Conservation (phyloP, 495 filamentous ascomycete genomes). For the Trichocladium uniseriatum region DNA sequence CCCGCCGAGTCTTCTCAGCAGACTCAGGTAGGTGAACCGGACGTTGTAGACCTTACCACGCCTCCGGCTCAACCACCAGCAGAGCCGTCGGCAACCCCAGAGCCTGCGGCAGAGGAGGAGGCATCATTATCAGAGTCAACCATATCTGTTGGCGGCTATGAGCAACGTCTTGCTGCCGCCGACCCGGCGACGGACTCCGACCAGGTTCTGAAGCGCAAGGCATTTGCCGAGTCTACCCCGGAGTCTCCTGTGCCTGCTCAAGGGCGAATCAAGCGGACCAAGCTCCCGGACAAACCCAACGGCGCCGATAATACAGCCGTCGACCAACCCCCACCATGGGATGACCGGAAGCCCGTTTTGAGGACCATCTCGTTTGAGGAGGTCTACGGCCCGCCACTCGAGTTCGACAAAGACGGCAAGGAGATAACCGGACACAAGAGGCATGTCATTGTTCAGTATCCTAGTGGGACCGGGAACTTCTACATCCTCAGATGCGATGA, state of each 20-base stretch:
- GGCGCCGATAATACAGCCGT: not conserved
- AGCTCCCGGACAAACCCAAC: not conserved
- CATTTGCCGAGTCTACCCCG: not conserved
- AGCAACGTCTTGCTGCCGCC: not conserved
- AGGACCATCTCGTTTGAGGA: slow-evolving; percentile 32
- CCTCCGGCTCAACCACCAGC: not conserved
- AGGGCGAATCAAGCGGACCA: not conserved
- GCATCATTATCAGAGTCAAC: not conserved
- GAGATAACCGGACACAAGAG: slow-evolving; percentile 23
- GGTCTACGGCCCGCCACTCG: slow-evolving; percentile 25
- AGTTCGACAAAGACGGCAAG: slow-evolving; percentile 5
- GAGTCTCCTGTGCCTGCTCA: not conserved
- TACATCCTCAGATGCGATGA: slow-evolving; percentile 39
- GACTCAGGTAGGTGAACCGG: no score
- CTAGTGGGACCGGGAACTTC: slow-evolving; percentile 13
- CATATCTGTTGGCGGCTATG: not conserved
- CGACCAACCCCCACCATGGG: not conserved
- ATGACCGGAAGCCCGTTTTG: not conserved
- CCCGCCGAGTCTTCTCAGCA: not conserved
- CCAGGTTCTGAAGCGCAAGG: not conserved
- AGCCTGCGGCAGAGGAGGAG: not conserved
- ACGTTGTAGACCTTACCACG: no score
- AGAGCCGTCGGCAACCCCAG: not conserved
- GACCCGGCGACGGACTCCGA: not conserved
- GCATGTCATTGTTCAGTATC: slow-evolving; percentile 36